Base-by-base conservation (phyloP, 2,329 filamentous ascomycete genomes). In the Rachicladosporium sp. region DNA sequence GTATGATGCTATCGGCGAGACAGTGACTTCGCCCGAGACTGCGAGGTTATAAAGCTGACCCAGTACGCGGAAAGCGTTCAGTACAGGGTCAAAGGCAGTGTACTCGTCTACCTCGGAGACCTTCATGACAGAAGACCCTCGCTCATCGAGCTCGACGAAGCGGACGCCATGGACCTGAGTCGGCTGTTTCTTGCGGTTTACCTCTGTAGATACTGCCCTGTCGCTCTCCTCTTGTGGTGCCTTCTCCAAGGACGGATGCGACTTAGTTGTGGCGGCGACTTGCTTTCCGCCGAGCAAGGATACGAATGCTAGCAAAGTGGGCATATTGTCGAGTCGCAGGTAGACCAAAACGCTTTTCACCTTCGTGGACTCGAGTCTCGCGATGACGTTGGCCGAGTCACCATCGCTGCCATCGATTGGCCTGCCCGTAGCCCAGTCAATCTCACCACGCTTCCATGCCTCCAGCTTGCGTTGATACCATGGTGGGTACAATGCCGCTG, bases 101-200 rank as follows among this genome's bases (percentile, higher is more conserved):
- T 61, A 74, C 36, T 91, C 84, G 31, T 87, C 81, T 3, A 80
- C 71, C 54, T 93, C 86, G 0, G 86, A 80, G 8, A 93, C 85
- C 51, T 85, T 81, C 89, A 96, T 96, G 51, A 95, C 89, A 11
- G 87, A 88, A 1, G 89, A 95, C 32, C 85, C 82, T 71, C 89
- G 86, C 51, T 95, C 88, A 0, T 85, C 93, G 9, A 96, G 73
- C 55, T 93, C 84, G 36, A 93, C 64, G 10, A 96, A 72, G 10
- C 88, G 81, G n/a, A 94, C 65, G 27, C 87, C 89, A 51, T 93
- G 85, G 0, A 87, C 80, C 53, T 82, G 73, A 1, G 89, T 69
- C 1, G 75, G 71, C 6, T 67, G 64, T 37, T 63, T 40, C 13
- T 34, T 36, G 4, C 15, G 36, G 21, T 41, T 36, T 6, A 19